phyloP scores from a whole-genome alignment of 331 rosid genomes.

The Pyracantha coccinea region DNA sequence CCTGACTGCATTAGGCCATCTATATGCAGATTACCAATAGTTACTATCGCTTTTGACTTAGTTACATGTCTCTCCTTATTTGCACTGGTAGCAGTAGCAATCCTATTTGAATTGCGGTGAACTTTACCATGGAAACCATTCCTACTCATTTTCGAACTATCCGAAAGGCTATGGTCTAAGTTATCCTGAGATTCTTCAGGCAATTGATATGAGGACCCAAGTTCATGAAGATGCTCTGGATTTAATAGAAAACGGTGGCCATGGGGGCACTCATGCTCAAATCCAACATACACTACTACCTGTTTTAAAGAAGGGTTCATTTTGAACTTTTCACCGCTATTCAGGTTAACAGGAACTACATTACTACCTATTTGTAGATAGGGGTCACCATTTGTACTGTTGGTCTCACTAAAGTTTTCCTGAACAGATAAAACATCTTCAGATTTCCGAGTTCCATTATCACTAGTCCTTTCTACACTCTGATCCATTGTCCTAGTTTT shows the following conservation, averaged over 20 bases:
- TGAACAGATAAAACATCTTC: conserved; percentile 29
- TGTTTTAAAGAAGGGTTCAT: conserved; percentile 37
- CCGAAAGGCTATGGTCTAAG: conserved; percentile 24
- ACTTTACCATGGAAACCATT: conserved; percentile 44
- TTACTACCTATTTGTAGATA: conserved; percentile 65
- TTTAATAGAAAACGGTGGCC: conserved; percentile 89
- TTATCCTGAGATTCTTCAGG: conserved; percentile 55
- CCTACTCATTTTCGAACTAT: conserved; percentile 38
- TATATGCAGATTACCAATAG: conserved; percentile 31
- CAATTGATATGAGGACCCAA: conserved; percentile 46
- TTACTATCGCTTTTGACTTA: conserved; percentile 40
- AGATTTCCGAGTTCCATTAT: conserved; percentile 37
- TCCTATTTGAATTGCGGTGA: conserved; percentile 42
- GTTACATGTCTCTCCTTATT: conserved; percentile 43
- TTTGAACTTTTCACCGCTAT: conserved; percentile 2
- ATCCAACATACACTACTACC: conserved; percentile 58
- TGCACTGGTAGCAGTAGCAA: conserved; percentile 20
- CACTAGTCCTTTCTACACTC: conserved; percentile 25
- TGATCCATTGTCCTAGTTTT: conserved; percentile 43
- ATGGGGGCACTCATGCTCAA: conserved; percentile 92
- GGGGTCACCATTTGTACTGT: conserved; percentile 35
- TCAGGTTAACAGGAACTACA: conserved; percentile 57
- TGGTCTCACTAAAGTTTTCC: conserved; percentile 28
- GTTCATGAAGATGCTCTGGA: conserved; percentile 66
- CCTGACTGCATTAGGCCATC: conserved; percentile 28